Conservation (phyloP, 768 basidiomycete species). For the Lanmaoa pseudosensibilis region DNA sequence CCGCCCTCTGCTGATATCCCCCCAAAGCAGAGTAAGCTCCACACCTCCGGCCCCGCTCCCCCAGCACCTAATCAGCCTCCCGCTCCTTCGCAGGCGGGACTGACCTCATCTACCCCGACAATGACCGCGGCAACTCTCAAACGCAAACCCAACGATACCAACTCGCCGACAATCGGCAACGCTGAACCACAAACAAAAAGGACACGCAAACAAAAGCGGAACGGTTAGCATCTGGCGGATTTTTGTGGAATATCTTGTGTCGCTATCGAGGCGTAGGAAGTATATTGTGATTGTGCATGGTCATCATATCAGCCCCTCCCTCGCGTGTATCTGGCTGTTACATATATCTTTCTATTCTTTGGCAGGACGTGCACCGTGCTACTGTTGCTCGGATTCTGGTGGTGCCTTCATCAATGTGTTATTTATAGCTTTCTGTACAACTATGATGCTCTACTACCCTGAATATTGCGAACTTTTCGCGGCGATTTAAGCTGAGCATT, state of each 20-base stretch:
- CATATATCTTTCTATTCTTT: conserved; percentile 32
- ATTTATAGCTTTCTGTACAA: conserved; percentile 40
- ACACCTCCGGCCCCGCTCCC: conserved; percentile 43
- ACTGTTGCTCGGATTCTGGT: conserved; percentile 28
- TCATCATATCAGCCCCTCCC: conserved; percentile 16
- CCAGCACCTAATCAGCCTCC: conserved; percentile 40
- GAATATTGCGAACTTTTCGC: conserved; percentile 19
- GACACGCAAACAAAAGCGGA: conserved; percentile 56
- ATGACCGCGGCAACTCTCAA: conserved; percentile 52
- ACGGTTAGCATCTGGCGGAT: conserved; percentile 40
- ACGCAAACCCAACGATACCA: conserved; percentile 48
- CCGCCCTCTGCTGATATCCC: conserved; percentile 53
- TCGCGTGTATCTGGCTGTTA: conserved; percentile 22
- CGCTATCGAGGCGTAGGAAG: conserved; percentile 31
- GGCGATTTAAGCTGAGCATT: conserved; percentile 1
- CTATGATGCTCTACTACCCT: conserved; percentile 26
- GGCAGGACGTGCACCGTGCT: conserved; percentile 25
- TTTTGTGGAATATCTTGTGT: conserved; percentile 36
- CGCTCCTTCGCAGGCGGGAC: conserved; percentile 42
- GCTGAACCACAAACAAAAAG: conserved; percentile 51
- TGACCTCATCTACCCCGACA: conserved; percentile 48
- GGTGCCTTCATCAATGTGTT: conserved; percentile 29
- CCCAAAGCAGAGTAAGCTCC: conserved; percentile 64
- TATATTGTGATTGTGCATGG: conserved; percentile 30
- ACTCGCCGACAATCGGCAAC: conserved; percentile 53